A percentile compares a stretch with the other conserved stretches of the same genome.
These are phyloP conservation scores for Starmera quercuum DNA, from an alignment of 805 yeast genomes.

Conservation along the genomic window DNA sequence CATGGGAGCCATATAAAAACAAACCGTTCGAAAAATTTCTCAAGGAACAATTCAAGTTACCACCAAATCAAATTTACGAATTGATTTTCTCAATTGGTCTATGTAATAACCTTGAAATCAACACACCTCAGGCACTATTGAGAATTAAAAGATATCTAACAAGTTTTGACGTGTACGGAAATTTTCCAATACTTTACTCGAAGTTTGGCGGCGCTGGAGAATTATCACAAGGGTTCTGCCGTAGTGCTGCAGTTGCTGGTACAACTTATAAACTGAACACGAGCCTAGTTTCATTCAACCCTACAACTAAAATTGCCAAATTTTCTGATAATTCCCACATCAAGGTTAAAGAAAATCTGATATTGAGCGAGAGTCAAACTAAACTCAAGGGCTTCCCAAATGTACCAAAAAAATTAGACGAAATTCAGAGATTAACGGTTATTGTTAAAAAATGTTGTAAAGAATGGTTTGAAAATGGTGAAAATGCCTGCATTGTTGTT, in stretches of 20 bases:
- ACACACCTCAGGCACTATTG: constrained; percentile 68
- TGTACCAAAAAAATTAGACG: constrained; percentile 38
- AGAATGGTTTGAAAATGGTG: constrained; percentile 87
- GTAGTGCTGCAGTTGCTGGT: constrained; percentile 98
- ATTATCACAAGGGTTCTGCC: constrained; percentile 90
- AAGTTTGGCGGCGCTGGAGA: constrained; percentile 97
- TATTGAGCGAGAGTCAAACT: constrained; percentile 67
- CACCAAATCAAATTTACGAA: constrained; percentile 71
- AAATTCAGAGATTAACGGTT: constrained; percentile 69
- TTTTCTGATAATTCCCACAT: constrained; percentile 72
- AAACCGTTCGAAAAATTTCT: constrained; percentile 55
- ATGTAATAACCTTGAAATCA: constrained; percentile 50
- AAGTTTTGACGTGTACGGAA: constrained; percentile 88
- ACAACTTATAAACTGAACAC: constrained; percentile 85
- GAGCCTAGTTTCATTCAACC: constrained; percentile 56
- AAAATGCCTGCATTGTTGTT: constrained; percentile 79
- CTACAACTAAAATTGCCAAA: constrained; percentile 55
- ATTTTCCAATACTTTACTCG: constrained; percentile 85
- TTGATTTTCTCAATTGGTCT: constrained; percentile 82
- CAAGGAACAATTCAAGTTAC: constrained; percentile 58
- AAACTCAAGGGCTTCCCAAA: constrained; percentile 28
- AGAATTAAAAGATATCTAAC: constrained; percentile 77
- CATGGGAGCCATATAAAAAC: constrained; percentile 49
- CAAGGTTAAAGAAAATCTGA: constrained; percentile 69
- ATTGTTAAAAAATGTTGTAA: constrained; percentile 80